phyloP scores from a whole-genome alignment of 129 eudicot genomes.

The Centrapalus pauciflorus region DNA sequence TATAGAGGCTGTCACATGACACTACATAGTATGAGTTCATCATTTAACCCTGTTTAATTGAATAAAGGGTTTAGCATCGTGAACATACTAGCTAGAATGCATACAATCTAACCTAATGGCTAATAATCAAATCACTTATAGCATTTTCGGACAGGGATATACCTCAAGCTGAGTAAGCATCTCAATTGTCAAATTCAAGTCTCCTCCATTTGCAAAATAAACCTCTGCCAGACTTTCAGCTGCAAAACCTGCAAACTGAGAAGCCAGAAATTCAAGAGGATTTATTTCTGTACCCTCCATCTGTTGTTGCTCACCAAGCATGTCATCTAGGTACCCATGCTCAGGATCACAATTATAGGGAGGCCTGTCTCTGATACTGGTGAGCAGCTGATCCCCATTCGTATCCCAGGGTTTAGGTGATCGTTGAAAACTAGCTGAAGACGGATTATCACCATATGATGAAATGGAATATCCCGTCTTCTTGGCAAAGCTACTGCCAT shows the following conservation, averaged over 20 bases:
- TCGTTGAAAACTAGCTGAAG: constrained; percentile 39
- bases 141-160: too few relatives aligned
- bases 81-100: not conserved
- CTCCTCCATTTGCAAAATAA: constrained; percentile 70
- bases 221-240: constrained; percentile 89
- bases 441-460: constrained; percentile 31
- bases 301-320: constrained; percentile 54
- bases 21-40: not conserved
- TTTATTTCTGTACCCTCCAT: constrained; percentile 45
- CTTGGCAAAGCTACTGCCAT: constrained; percentile 38
- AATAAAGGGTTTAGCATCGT: not conserved
- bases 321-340: constrained; percentile 41
- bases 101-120: not conserved
- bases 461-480: constrained; percentile 40
- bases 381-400: constrained; percentile 45
- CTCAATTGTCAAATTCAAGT: constrained; percentile 76
- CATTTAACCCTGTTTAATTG: not conserved
- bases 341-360: constrained; percentile 45
- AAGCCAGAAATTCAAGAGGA: constrained; percentile 69
- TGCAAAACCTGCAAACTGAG: constrained; percentile 85
- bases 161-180: constrained; percentile 99
- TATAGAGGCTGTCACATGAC: not conserved
- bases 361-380: constrained; percentile 32
- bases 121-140: too few relatives aligned
- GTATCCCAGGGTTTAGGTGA: constrained; percentile 64